Percentiles rank a stretch among this genome's conserved stretches.
Conservation (phyloP, 2,329 filamentous ascomycete species). For the Tolypocladium album region DNA sequence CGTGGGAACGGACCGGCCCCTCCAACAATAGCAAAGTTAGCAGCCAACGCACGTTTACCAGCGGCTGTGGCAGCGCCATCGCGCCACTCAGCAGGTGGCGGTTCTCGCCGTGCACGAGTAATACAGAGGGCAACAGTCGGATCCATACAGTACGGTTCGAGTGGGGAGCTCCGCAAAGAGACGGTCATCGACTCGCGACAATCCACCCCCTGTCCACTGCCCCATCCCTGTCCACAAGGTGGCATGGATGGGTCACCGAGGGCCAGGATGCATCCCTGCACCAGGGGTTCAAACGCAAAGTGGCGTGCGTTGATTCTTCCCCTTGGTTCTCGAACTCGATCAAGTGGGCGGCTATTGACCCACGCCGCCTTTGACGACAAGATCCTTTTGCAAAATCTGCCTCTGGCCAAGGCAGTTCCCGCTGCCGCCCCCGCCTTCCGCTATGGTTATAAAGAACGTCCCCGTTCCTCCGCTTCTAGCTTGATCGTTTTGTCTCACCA, state of each 20-base stretch:
- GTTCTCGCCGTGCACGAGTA: neutral
- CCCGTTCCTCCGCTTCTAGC: constrained; percentile 8
- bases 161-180: neutral
- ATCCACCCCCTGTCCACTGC: neutral
- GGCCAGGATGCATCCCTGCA: neutral
- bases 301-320: neutral
- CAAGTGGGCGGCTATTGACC: neutral
- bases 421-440: neutral
- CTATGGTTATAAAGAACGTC: constrained; percentile 15
- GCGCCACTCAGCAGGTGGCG: neutral
- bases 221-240: neutral
- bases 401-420: neutral
- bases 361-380: neutral
- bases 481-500: neutral
- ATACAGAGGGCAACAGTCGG: neutral
- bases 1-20: constrained; percentile 5
- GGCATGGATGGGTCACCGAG: neutral
- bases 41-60: neutral
- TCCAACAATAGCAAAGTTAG: neutral
- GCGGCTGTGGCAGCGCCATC: neutral
- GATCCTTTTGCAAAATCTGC: neutral
- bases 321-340: neutral
- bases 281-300: neutral
- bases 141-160: neutral
- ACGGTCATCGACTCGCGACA: neutral